A percentile compares a stretch with the other conserved stretches of the same genome.
phyloP scores from a whole-genome alignment of 176 grass and related monocot genomes.

The Carex myosuroides region DNA sequence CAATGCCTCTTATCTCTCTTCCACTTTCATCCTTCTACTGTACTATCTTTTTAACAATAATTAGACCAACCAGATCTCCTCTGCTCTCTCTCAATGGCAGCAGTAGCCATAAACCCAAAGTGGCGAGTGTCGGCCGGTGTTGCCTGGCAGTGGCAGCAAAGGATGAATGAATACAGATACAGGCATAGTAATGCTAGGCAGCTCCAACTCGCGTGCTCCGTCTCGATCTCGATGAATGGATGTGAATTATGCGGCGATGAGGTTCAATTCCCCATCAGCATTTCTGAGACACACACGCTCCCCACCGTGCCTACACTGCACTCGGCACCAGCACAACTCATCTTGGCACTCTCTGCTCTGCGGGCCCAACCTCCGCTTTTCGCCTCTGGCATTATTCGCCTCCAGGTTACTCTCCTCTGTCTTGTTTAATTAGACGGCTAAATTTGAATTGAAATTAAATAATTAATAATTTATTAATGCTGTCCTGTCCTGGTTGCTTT shows the following conservation, averaged over 20 bases:
- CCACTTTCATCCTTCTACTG: too few relatives aligned
- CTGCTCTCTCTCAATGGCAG: not conserved
- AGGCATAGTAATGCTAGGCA: too few relatives aligned
- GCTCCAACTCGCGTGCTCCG: too few relatives aligned
- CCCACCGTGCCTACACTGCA: not conserved
- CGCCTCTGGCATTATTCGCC: conserved; percentile 59
- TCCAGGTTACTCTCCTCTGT: conserved; percentile 1
- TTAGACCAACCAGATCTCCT: too few relatives aligned
- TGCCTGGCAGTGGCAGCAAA: not conserved
- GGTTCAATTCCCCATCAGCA: conserved; percentile 17
- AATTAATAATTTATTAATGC: too few relatives aligned
- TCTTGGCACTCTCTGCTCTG: conserved; percentile 36
- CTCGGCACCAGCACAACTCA: conserved; percentile 51
- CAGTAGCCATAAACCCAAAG: conserved; percentile 6
- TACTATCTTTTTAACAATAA: too few relatives aligned
- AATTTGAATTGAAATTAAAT: too few relatives aligned
- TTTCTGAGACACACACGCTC: conserved; percentile 30
- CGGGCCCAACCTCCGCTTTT: conserved; percentile 20
- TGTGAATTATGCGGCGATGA: not conserved
- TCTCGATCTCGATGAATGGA: too few relatives aligned
- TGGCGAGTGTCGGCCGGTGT: not conserved
- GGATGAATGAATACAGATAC: not conserved
- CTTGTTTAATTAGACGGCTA: too few relatives aligned
- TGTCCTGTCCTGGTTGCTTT: too few relatives aligned
- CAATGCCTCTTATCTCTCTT: conserved; percentile 36